Percentiles rank a stretch among this genome's conserved stretches.
These are phyloP conservation scores for Debaryomyces nepalensis DNA, from an alignment of 1,139 yeast species.

Conservation along the genomic window DNA sequence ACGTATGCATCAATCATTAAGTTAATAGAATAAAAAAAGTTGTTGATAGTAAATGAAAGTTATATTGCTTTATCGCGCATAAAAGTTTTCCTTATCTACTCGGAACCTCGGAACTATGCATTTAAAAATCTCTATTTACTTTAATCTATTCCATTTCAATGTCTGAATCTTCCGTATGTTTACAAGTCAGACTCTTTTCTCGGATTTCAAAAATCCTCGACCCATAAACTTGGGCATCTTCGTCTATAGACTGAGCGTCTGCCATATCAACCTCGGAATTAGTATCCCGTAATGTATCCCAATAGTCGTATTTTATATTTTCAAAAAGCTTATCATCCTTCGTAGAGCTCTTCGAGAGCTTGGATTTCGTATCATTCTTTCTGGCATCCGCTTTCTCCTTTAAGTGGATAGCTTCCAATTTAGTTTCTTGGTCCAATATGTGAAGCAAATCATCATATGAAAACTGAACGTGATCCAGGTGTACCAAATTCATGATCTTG, in stretches of 20 bases:
- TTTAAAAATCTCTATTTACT: neutral
- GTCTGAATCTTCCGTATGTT: slow-evolving; percentile 2
- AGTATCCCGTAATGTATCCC: slow-evolving; percentile 36
- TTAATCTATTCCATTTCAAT: neutral
- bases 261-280: slow-evolving; percentile 37
- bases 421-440: slow-evolving; percentile 34
- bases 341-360: slow-evolving; percentile 19
- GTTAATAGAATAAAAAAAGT: neutral
- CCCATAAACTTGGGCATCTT: slow-evolving; percentile 8
- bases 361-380: slow-evolving; percentile 4
- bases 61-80: too few species aligned
- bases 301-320: slow-evolving; percentile 37
- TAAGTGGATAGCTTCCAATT: slow-evolving; percentile 27
- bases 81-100: too few species aligned
- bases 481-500: slow-evolving; percentile 30
- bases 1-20: neutral
- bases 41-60: too few species aligned
- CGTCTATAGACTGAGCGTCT: slow-evolving; percentile 17
- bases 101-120: too few species aligned
- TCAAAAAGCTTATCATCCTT: slow-evolving; percentile 23
- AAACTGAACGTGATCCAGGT: slow-evolving; percentile 23
- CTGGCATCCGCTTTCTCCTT: slow-evolving; percentile 16
- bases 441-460: slow-evolving; percentile 28
- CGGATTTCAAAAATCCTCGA: slow-evolving; percentile 3
- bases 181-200: neutral